These are phyloP conservation scores for Sporisorium iseilematis-ciliati DNA, from an alignment of 1,284 basidiomycete genomes.

Conservation along the genomic window DNA sequence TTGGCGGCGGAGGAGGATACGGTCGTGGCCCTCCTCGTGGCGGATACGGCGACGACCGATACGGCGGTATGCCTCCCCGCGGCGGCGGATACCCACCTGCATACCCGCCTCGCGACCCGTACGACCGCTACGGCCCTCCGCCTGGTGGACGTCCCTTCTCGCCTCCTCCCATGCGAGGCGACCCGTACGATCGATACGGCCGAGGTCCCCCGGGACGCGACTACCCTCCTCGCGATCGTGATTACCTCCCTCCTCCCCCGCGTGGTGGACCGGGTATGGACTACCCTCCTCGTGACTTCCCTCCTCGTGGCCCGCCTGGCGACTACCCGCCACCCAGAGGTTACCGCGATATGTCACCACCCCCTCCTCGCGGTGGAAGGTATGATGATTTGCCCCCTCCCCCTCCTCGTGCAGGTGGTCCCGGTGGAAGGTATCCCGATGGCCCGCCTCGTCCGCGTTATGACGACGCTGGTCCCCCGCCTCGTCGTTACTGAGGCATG, in stretches of 20 bases:
- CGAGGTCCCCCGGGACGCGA: slow-evolving; percentile 52
- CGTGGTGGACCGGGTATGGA: slow-evolving; percentile 50
- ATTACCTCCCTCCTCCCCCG: slow-evolving; percentile 47
- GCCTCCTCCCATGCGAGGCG: slow-evolving; percentile 49
- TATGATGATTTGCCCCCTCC: slow-evolving; percentile 60
- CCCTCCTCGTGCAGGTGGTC: slow-evolving; percentile 43
- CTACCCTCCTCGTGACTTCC: slow-evolving; percentile 56
- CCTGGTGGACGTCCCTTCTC: slow-evolving; percentile 55
- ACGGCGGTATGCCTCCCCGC: slow-evolving; percentile 80
- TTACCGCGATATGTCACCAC: slow-evolving; percentile 50
- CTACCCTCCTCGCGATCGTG: slow-evolving; percentile 49
- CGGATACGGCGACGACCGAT: slow-evolving; percentile 73
- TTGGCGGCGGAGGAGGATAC: slow-evolving; percentile 51
- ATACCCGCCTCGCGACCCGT: slow-evolving; percentile 62
- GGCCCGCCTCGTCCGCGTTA: slow-evolving; percentile 44
- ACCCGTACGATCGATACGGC: slow-evolving; percentile 50
- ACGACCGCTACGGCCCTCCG: slow-evolving; percentile 69
- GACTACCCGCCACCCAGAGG: slow-evolving; percentile 59
- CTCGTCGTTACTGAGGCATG: slow-evolving; percentile 34
- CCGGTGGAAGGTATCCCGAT: slow-evolving; percentile 39
- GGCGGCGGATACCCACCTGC: slow-evolving; percentile 68
- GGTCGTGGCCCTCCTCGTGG: slow-evolving; percentile 43
- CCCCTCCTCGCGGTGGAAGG: slow-evolving; percentile 46
- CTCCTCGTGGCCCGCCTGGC: slow-evolving; percentile 54
- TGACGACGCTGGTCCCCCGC: slow-evolving; percentile 49